Conservation (phyloP, 371 early-diverging fungal species). For the Actinomortierella wolfii region DNA sequence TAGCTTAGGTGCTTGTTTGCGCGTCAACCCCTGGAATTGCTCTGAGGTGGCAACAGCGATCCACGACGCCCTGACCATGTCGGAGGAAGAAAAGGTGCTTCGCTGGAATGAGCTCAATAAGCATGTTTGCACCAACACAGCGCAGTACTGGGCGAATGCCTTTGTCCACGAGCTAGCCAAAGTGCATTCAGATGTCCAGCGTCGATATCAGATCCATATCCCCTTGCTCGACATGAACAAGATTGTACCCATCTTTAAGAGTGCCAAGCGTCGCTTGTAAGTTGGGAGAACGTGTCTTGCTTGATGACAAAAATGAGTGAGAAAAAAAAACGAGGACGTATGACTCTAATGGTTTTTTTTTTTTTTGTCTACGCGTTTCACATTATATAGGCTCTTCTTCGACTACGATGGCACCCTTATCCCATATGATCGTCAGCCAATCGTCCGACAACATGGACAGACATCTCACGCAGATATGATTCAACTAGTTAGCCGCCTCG, state of each 20-base stretch:
- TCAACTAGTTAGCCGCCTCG: slow-evolving; percentile 59
- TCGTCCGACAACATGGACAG: slow-evolving; percentile 39
- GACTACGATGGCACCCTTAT: slow-evolving; percentile 91
- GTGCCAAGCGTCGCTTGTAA: slow-evolving; percentile 63
- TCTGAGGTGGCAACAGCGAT: slow-evolving; percentile 86
- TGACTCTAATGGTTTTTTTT: slow-evolving; percentile 9
- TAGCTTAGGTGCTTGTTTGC: slow-evolving; percentile 84
- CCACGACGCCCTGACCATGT: slow-evolving; percentile 79
- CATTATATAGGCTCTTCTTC: slow-evolving; percentile 57
- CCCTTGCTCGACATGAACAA: slow-evolving; percentile 56
- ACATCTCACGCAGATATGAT: slow-evolving; percentile 51
- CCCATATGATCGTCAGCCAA: slow-evolving; percentile 65
- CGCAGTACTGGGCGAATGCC: slow-evolving; percentile 62
- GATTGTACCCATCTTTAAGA: slow-evolving; percentile 52
- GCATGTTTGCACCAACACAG: slow-evolving; percentile 76
- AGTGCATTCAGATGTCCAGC: slow-evolving; percentile 61
- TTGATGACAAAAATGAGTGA: too few relatives aligned
- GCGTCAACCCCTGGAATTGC: slow-evolving; percentile 92
- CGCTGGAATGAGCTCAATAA: slow-evolving; percentile 71
- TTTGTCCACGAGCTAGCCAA: slow-evolving; percentile 60
- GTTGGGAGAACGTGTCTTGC: slow-evolving; percentile 20
- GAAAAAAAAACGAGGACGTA: too few relatives aligned
- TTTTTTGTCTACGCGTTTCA: neutral
- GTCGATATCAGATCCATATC: slow-evolving; percentile 63
- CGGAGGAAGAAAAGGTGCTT: slow-evolving; percentile 45